phyloP scores from a whole-genome alignment of 768 basidiomycete species.

The Mycena albidolilacea region DNA sequence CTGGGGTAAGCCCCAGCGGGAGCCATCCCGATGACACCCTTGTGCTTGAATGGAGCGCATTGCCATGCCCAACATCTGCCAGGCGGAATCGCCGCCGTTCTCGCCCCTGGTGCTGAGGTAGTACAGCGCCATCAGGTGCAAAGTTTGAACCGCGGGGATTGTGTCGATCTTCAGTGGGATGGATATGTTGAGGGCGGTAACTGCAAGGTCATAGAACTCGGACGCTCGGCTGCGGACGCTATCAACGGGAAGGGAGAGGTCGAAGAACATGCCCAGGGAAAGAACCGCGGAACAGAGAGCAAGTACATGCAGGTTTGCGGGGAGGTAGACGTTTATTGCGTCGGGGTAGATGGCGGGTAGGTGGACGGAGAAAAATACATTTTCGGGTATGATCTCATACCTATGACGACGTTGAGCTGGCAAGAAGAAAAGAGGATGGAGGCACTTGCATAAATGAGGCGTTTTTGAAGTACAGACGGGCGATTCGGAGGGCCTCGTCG shows the following conservation, averaged over 20 bases:
- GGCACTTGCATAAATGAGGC: constrained; percentile 40
- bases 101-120: constrained; percentile 40
- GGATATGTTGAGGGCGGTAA: constrained; percentile 38
- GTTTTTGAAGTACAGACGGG: constrained; percentile 39
- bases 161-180: constrained; percentile 41
- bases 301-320: constrained; percentile 37
- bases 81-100: constrained; percentile 42
- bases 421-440: neutral
- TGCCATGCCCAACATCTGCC: constrained; percentile 44
- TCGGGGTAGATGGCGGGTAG: constrained; percentile 40
- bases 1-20: constrained; percentile 40
- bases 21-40: constrained; percentile 45
- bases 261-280: constrained; percentile 42
- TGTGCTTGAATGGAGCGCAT: constrained; percentile 44
- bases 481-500: constrained; percentile 41
- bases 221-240: constrained; percentile 30
- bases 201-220: constrained; percentile 40
- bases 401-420: constrained; percentile 12
- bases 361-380: constrained; percentile 42
- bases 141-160: constrained; percentile 41
- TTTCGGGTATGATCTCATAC: constrained; percentile 43
- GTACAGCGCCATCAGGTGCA: constrained; percentile 43
- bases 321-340: constrained; percentile 18
- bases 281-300: constrained; percentile 38
- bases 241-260: constrained; percentile 34